A percentile compares a stretch with the other conserved stretches of the same genome.
phyloP scores from a whole-genome alignment of 768 basidiomycete species.

The Saitozyma sp. region DNA sequence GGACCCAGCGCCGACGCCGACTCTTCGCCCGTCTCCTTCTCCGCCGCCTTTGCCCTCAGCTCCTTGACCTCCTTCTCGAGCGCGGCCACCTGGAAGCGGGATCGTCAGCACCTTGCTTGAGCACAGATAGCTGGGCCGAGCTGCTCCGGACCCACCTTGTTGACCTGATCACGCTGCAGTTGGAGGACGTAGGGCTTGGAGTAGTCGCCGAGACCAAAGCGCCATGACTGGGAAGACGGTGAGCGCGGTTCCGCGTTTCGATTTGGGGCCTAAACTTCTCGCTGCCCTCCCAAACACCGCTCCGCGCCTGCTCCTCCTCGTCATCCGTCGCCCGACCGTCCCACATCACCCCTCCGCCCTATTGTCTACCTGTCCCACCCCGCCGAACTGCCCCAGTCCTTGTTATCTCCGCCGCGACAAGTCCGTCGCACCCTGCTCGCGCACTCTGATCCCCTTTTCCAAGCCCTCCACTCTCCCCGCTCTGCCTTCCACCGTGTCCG shows the following conservation, averaged over 20 bases:
- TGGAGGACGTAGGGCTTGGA: conserved; percentile 96
- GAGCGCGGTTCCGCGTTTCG: conserved; percentile 1
- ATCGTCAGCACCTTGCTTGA: background rate
- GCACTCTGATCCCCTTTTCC: too few species aligned
- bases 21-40: conserved; percentile 71
- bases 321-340: too few species aligned
- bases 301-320: too few species aligned
- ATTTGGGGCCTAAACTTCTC: background rate
- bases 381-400: too few species aligned
- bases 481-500: too few species aligned
- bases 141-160: conserved; percentile 27
- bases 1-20: conserved; percentile 87
- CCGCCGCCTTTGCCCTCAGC: conserved; percentile 76
- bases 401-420: conserved; percentile 1
- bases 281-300: too few species aligned
- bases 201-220: conserved; percentile 92
- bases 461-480: too few species aligned
- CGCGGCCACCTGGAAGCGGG: conserved; percentile 60
- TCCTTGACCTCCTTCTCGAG: conserved; percentile 90
- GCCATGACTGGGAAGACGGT: conserved; percentile 68
- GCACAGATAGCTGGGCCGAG: conserved; percentile 1
- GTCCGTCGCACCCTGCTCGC: background rate
- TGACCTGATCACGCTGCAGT: conserved; percentile 62
- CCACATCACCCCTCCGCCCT: too few species aligned
- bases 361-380: too few species aligned